Evolutionary conservation across 257 asterid species (phyloP).

Genomic region (Handroanthus guayacan): DNA sequence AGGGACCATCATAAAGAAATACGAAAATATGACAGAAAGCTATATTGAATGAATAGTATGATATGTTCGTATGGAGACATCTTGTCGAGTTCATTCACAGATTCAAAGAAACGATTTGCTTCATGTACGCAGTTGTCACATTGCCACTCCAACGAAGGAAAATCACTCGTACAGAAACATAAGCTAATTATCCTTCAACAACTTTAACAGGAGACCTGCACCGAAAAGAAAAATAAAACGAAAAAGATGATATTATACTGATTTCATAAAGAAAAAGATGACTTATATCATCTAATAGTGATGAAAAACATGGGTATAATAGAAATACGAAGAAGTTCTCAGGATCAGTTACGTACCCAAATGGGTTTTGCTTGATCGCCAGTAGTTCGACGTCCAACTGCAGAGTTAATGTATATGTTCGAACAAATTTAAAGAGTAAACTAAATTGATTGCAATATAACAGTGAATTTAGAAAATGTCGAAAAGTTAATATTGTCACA

Average conservation of each 20-base stretch:
- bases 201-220: slow-evolving; percentile 91
- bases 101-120: not conserved
- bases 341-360: slow-evolving; percentile 63
- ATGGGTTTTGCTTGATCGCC: slow-evolving; percentile 88
- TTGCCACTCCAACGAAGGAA: not conserved
- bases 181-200: slow-evolving; percentile 69
- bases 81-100: slow-evolving; percentile 10
- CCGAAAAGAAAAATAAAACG: not conserved
- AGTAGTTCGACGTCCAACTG: slow-evolving; percentile 90
- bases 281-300: not conserved
- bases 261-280: not conserved
- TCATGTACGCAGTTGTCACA: not conserved
- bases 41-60: slow-evolving; percentile 12
- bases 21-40: not conserved
- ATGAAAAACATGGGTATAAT: not conserved
- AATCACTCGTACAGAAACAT: slow-evolving; percentile 27
- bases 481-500: not conserved
- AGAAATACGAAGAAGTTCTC: not conserved
- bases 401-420: slow-evolving; percentile 15
- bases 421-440: not conserved
- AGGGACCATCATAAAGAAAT: not conserved
- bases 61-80: slow-evolving; percentile 16
- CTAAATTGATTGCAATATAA: not conserved
- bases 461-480: not conserved
- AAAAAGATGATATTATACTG: not conserved